Evolutionary conservation across 768 basidiomycete species (phyloP).

Genomic region (Suillus cothurnatus): DNA sequence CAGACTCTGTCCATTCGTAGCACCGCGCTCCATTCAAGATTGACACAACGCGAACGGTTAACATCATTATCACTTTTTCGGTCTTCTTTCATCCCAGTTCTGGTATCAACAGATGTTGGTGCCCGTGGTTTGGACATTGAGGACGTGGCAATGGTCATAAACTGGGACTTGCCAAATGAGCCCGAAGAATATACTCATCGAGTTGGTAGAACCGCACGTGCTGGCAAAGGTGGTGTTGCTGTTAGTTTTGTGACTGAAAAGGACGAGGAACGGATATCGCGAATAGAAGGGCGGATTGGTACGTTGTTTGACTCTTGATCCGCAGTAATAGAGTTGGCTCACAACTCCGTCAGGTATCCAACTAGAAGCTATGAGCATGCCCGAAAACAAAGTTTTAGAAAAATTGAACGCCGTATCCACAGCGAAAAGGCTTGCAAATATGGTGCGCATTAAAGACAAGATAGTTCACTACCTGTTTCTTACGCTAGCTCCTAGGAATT

Average conservation of each 20-base stretch:
- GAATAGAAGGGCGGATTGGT: constrained; percentile 88
- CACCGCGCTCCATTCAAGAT: constrained; percentile 88
- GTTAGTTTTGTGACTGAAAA: constrained; percentile 94
- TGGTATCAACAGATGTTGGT: constrained; percentile 95
- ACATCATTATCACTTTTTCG: constrained; percentile 85
- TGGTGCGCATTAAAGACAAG: constrained; percentile 57
- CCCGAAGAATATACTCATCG: constrained; percentile 96
- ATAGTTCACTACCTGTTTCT: background rate
- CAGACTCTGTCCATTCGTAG: constrained; percentile 80
- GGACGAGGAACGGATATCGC: constrained; percentile 82
- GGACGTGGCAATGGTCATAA: constrained; percentile 93
- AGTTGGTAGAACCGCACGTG: constrained; percentile 91
- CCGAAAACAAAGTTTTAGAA: constrained; percentile 82
- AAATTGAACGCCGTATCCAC: constrained; percentile 88
- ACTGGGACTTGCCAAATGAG: constrained; percentile 93
- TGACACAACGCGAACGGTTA: constrained; percentile 90
- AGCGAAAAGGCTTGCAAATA: constrained; percentile 90
- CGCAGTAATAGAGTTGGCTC: constrained; percentile 4
- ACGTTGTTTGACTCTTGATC: constrained; percentile 31
- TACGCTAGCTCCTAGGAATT: constrained; percentile 55
- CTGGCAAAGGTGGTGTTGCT: constrained; percentile 85
- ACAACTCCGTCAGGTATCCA: constrained; percentile 56
- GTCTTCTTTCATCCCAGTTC: constrained; percentile 82
- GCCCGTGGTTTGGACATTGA: constrained; percentile 95
- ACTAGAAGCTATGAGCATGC: constrained; percentile 71